Evolutionary conservation across 805 yeast genomes (phyloP).

Genomic region (Yarrowia sp.): DNA sequence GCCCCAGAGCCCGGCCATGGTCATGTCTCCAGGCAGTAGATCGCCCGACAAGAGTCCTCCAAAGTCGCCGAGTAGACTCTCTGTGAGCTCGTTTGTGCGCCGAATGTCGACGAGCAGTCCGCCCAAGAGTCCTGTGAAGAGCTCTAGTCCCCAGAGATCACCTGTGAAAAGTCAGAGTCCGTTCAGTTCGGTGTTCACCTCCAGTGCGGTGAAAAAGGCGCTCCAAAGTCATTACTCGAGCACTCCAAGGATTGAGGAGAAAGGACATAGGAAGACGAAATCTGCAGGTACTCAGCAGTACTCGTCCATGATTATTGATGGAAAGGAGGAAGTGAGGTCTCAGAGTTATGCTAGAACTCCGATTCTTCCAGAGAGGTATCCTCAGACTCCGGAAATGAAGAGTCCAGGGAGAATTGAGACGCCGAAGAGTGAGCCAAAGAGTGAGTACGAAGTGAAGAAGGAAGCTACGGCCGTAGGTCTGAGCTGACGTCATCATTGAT

Average conservation of each 20-base stretch:
- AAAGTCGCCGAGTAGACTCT: neutral
- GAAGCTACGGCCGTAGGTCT: neutral
- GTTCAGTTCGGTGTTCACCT: neutral
- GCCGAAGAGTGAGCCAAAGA: slow-evolving; percentile 14
- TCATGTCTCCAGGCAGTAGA: slow-evolving; percentile 20
- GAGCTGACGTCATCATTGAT: neutral
- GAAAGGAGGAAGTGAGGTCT: neutral
- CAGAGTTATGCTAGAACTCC: neutral
- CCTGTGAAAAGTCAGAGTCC: neutral
- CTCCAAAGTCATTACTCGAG: neutral
- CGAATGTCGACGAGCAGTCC: slow-evolving; percentile 7
- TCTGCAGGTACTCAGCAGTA: slow-evolving; percentile 5
- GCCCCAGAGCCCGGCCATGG: neutral
- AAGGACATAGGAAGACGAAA: slow-evolving; percentile 2
- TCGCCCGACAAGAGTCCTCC: slow-evolving; percentile 6
- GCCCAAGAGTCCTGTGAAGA: slow-evolving; percentile 13
- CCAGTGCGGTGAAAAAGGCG: neutral
- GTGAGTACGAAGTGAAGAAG: neutral
- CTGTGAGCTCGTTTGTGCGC: slow-evolving; percentile 1
- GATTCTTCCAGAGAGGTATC: neutral
- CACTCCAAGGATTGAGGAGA: neutral
- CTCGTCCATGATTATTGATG: slow-evolving; percentile 14
- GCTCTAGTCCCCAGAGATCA: neutral
- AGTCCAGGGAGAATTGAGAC: neutral
- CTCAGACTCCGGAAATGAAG: neutral